phyloP scores from a whole-genome alignment of 257 asterid species.

The Ilex asprella region DNA sequence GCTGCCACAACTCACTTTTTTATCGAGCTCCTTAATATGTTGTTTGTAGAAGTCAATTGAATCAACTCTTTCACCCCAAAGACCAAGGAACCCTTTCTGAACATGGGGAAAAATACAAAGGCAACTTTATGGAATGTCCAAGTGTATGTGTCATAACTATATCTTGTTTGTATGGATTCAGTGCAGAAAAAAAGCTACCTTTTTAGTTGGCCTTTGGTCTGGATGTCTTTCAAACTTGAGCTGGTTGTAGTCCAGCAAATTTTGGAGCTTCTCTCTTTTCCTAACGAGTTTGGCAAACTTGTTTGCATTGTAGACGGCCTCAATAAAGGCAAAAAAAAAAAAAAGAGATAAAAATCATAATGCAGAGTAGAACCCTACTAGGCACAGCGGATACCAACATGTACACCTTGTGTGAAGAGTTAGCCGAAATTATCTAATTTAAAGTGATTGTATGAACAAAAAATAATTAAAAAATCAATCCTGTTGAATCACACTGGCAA shows the following conservation, averaged over 20 bases:
- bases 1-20: slow-evolving; percentile 37
- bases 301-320: slow-evolving; percentile 90
- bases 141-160: neutral
- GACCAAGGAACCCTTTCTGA: slow-evolving; percentile 86
- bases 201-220: slow-evolving; percentile 63
- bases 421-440: too few relatives aligned
- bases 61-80: slow-evolving; percentile 73
- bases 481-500: neutral
- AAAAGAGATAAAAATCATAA: neutral
- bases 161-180: slow-evolving; percentile 3
- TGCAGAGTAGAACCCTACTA: neutral
- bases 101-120: slow-evolving; percentile 4
- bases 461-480: too few relatives aligned
- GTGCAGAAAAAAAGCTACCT: slow-evolving; percentile 31
- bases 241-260: slow-evolving; percentile 92
- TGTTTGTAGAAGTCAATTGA: slow-evolving; percentile 73
- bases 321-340: slow-evolving; percentile 8
- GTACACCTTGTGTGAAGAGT: neutral
- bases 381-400: neutral
- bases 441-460: too few relatives aligned
- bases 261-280: slow-evolving; percentile 68
- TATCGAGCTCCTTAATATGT: slow-evolving; percentile 55
- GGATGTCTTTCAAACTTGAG: slow-evolving; percentile 86
- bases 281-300: slow-evolving; percentile 69
- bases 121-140: neutral